These are phyloP conservation scores for Leptographium lundbergii DNA, from an alignment of 2,329 filamentous ascomycete species.

Conservation along the genomic window DNA sequence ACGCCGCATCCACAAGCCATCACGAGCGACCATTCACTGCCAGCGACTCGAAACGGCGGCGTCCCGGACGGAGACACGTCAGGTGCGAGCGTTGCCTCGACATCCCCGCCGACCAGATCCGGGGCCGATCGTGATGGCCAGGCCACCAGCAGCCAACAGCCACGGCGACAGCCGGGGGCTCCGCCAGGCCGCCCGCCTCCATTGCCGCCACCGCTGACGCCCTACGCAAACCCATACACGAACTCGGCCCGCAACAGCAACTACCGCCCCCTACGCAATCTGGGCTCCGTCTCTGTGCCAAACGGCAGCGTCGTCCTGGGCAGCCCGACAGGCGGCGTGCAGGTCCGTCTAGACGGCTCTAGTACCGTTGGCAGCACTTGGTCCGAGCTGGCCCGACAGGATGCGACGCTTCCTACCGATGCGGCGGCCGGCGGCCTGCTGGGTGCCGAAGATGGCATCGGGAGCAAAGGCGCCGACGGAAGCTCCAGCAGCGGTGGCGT, in stretches of 20 bases:
- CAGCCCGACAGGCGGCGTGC: slow-evolving; percentile 71
- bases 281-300: slow-evolving; percentile 28
- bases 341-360: slow-evolving; percentile 73
- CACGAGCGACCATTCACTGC: slow-evolving; percentile 37
- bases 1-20: slow-evolving; percentile 28
- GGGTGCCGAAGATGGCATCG: slow-evolving; percentile 34
- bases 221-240: slow-evolving; percentile 34
- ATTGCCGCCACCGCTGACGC: slow-evolving; percentile 25
- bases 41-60: slow-evolving; percentile 22
- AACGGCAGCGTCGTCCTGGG: slow-evolving; percentile 56
- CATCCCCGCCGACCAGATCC: slow-evolving; percentile 2
- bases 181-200: slow-evolving; percentile 15
- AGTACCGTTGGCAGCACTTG: slow-evolving; percentile 48
- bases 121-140: slow-evolving; percentile 5
- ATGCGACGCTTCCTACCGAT: slow-evolving; percentile 59
- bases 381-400: slow-evolving; percentile 80
- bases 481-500: slow-evolving; percentile 55
- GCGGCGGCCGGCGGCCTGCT: slow-evolving; percentile 37
- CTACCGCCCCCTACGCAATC: slow-evolving; percentile 5
- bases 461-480: slow-evolving; percentile 34
- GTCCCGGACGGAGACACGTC: slow-evolving; percentile 11
- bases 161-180: slow-evolving; percentile 4
- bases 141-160: slow-evolving; percentile 13
- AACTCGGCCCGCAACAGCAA: slow-evolving; percentile 14
- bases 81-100: not conserved